phyloP scores from a whole-genome alignment of 768 basidiomycete species.

The Leccinum truebloodii region DNA sequence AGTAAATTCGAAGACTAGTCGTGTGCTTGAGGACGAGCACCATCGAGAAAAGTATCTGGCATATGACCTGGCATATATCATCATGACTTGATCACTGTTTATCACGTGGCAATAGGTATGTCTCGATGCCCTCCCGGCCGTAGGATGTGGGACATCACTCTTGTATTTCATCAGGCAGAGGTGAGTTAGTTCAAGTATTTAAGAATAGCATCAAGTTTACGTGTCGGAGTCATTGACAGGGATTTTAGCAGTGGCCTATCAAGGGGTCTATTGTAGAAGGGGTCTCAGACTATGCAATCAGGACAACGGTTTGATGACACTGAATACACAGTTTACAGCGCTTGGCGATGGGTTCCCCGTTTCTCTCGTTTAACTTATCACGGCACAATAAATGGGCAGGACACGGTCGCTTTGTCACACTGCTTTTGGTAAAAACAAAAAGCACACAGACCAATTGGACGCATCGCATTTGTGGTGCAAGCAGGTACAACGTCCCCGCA shows the following conservation, averaged over 20 bases:
- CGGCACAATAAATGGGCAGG: background rate
- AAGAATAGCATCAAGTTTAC: background rate
- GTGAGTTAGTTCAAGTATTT: background rate
- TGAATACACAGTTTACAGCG: background rate
- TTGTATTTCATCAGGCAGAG: background rate
- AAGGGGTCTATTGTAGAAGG: background rate
- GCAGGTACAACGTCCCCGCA: slow-evolving; percentile 1
- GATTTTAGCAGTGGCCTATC: slow-evolving; percentile 14
- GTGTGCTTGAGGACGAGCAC: background rate
- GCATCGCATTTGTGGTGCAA: no score
- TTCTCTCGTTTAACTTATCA: slow-evolving; percentile 2
- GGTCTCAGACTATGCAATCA: background rate
- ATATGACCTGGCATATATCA: background rate
- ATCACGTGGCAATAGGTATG: background rate
- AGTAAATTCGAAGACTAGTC: background rate
- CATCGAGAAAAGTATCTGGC: background rate
- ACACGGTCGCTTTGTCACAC: background rate
- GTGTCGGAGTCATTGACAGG: slow-evolving; percentile 3
- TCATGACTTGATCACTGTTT: background rate
- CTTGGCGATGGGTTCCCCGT: background rate
- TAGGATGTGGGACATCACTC: no score
- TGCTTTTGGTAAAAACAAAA: background rate
- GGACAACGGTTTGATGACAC: background rate
- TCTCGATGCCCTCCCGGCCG: background rate
- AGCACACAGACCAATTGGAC: slow-evolving; percentile 1